phyloP scores from a whole-genome alignment of 192 early-diverging fungal species.

The Entomortierella chlamydospora region DNA sequence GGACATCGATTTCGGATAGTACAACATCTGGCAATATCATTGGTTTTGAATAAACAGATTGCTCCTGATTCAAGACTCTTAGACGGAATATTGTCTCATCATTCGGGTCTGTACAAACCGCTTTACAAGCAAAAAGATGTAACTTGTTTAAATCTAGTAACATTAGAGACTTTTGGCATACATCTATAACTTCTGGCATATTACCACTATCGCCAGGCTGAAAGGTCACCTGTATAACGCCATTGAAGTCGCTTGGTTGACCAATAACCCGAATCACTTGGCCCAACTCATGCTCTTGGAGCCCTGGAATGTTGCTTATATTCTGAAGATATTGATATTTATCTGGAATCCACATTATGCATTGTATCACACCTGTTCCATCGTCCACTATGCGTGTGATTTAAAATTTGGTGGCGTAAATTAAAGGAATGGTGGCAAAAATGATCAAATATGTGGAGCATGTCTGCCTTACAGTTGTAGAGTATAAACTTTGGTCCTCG shows the following conservation, averaged over 20 bases:
- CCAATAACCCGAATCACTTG: slow-evolving; percentile 23
- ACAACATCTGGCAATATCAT: slow-evolving; percentile 17
- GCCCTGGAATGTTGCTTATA: background rate
- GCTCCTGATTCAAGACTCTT: slow-evolving; percentile 30
- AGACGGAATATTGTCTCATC: slow-evolving; percentile 43
- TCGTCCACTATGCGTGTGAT: slow-evolving; percentile 26
- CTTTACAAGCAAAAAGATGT: no score
- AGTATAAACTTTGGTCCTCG: slow-evolving; percentile 9
- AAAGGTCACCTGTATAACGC: slow-evolving; percentile 20
- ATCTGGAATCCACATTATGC: slow-evolving; percentile 50
- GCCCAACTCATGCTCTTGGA: slow-evolving; percentile 8
- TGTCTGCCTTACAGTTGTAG: slow-evolving; percentile 15
- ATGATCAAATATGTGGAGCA: background rate
- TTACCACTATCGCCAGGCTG: slow-evolving; percentile 27
- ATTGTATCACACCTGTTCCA: slow-evolving; percentile 32
- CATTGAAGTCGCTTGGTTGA: slow-evolving; percentile 2
- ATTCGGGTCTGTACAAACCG: slow-evolving; percentile 25
- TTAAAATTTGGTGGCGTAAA: slow-evolving; percentile 12
- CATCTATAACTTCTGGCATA: no score
- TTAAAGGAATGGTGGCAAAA: slow-evolving; percentile 11
- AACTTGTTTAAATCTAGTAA: no score
- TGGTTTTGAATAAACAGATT: slow-evolving; percentile 21
- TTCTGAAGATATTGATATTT: slow-evolving; percentile 10
- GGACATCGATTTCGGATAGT: background rate
- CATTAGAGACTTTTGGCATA: no score